Percentiles rank a stretch among this genome's conserved stretches.
These are phyloP conservation scores for Ambrosia trifida DNA, from an alignment of 129 eudicot species.

Conservation along the genomic window DNA sequence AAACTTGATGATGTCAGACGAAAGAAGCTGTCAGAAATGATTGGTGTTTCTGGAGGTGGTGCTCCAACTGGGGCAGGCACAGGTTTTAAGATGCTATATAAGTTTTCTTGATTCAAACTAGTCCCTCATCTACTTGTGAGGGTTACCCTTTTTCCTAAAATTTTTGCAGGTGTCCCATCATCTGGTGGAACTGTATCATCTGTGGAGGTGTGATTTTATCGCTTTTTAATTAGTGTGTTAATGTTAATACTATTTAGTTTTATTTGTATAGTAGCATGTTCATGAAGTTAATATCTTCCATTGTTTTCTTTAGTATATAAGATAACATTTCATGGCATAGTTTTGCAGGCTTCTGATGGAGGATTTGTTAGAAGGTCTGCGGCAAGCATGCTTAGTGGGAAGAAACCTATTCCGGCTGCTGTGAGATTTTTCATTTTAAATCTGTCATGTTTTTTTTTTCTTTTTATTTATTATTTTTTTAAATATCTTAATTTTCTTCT, in stretches of 20 bases:
- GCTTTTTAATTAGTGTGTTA: neutral
- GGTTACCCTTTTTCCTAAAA: neutral
- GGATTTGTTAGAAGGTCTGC: conserved; percentile 78
- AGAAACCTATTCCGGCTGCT: conserved; percentile 78
- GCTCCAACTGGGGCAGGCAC: conserved; percentile 48
- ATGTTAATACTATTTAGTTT: neutral
- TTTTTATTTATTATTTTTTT: neutral
- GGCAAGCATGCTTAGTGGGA: conserved; percentile 99
- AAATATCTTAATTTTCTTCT: neutral
- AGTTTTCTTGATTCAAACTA: neutral
- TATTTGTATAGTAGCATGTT: neutral
- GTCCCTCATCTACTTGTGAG: neutral
- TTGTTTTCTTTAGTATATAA: neutral
- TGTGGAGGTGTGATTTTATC: conserved; percentile 52
- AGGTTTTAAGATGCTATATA: conserved; percentile 44
- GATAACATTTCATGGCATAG: conserved; percentile 6
- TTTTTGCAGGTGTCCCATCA: conserved; percentile 44
- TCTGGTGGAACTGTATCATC: conserved; percentile 55
- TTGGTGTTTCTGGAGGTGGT: conserved; percentile 79
- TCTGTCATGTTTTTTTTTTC: conserved; percentile 1
- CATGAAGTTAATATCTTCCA: neutral
- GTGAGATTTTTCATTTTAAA: conserved; percentile 45
- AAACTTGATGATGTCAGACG: conserved; percentile 93
- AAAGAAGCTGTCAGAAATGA: conserved; percentile 96
- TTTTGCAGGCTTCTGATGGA: conserved; percentile 64